phyloP scores from a whole-genome alignment of 148 eudicot species.

The Bassia scoparia region DNA sequence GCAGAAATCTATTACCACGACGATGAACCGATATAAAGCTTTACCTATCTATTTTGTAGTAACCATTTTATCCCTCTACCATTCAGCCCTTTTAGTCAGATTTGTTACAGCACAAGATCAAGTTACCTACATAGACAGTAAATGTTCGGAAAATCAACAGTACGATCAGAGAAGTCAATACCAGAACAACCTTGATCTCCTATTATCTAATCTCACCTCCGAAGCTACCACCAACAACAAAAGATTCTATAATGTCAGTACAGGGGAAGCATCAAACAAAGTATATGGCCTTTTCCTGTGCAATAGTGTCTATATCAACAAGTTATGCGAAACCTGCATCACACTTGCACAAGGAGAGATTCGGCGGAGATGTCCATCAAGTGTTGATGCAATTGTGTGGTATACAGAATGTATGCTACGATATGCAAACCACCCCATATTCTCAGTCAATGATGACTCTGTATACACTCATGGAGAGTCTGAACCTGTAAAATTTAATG shows the following conservation, averaged over 20 bases:
- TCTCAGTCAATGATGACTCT: slow-evolving; percentile 20
- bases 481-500: slow-evolving; percentile 3
- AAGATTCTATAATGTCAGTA: slow-evolving; percentile 18
- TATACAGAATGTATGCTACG: slow-evolving; percentile 27
- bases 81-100: slow-evolving; percentile 9
- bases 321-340: slow-evolving; percentile 24
- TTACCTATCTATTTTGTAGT: not conserved
- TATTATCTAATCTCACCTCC: slow-evolving; percentile 22
- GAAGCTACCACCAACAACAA: slow-evolving; percentile 15
- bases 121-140: slow-evolving; percentile 19
- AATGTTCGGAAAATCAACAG: slow-evolving; percentile 11
- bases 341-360: slow-evolving; percentile 21
- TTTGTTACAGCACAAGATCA: slow-evolving; percentile 17
- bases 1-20: not conserved
- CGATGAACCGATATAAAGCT: slow-evolving; percentile 3
- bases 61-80: not conserved
- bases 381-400: slow-evolving; percentile 26
- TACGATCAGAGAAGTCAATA: slow-evolving; percentile 15
- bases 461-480: not conserved
- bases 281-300: slow-evolving; percentile 31
- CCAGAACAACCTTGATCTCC: slow-evolving; percentile 14
- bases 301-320: slow-evolving; percentile 8
- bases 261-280: slow-evolving; percentile 15
- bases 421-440: slow-evolving; percentile 23
- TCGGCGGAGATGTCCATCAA: slow-evolving; percentile 17